Evolutionary conservation across 345 rosid species (phyloP).

Genomic region (Psidium guajava): DNA sequence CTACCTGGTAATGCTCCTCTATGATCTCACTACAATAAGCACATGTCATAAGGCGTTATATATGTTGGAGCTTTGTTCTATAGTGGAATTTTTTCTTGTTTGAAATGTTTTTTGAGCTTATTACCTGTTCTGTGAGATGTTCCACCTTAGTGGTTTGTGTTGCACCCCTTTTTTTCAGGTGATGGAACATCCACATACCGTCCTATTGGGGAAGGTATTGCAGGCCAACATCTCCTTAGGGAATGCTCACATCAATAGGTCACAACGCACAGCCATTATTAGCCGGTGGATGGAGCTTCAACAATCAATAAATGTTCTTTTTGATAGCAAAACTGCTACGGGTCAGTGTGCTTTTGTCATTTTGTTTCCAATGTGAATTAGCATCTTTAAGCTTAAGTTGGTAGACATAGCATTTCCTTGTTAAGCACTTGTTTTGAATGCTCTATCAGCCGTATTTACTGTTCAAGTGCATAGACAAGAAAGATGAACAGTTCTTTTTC

Average conservation of each 20-base stretch:
- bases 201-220: conserved; percentile 60
- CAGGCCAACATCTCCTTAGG: conserved; percentile 51
- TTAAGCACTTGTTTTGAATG: not conserved
- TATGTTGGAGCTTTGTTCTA: not conserved
- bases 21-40: not conserved
- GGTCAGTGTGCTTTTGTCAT: conserved; percentile 25
- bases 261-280: conserved; percentile 21
- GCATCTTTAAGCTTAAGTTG: not conserved
- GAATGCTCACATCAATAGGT: conserved; percentile 40
- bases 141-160: not conserved
- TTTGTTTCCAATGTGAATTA: not conserved
- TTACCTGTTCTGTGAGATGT: not conserved
- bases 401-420: not conserved
- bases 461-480: not conserved
- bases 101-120: not conserved
- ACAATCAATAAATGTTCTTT: conserved; percentile 64
- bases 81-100: not conserved
- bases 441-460: not conserved
- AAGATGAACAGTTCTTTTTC: not conserved
- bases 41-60: not conserved
- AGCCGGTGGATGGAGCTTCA: conserved; percentile 83
- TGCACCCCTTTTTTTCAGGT: conserved; percentile 29
- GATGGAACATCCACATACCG: conserved; percentile 90
- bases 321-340: conserved; percentile 67
- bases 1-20: not conserved